A percentile compares a stretch with the other conserved stretches of the same genome.
These are phyloP conservation scores for Phragmites australis DNA, from an alignment of 176 grass and related monocot genomes.

Conservation along the genomic window DNA sequence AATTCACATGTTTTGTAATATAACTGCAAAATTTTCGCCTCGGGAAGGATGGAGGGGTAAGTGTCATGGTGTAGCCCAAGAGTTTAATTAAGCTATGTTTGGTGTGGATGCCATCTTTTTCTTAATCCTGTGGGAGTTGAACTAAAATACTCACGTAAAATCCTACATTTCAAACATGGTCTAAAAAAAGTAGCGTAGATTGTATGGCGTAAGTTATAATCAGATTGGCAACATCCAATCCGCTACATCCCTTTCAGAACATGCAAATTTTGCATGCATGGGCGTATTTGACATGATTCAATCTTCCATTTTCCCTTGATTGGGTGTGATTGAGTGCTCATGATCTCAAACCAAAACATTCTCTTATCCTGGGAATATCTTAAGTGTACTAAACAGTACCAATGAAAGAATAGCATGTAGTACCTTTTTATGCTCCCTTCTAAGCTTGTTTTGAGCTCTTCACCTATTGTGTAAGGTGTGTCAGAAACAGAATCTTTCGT, in stretches of 20 bases:
- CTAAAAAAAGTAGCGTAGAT: neutral
- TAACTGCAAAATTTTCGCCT: neutral
- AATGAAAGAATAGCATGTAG: constrained; percentile 8
- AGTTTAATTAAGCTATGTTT: too few relatives aligned
- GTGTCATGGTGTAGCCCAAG: neutral
- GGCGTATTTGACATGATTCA: constrained; percentile 31
- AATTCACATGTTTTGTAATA: neutral
- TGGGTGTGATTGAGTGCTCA: constrained; percentile 26
- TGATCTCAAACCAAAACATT: constrained; percentile 25
- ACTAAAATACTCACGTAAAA: neutral
- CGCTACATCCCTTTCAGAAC: neutral
- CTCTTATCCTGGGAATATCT: constrained; percentile 29
- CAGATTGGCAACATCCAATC: neutral
- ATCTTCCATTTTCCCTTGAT: neutral
- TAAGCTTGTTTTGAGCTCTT: constrained; percentile 34
- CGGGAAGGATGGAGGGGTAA: neutral
- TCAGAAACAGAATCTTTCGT: constrained; percentile 18
- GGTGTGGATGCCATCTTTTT: neutral
- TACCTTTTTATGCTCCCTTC: constrained; percentile 22
- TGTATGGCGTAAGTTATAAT: neutral
- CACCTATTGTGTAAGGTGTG: constrained; percentile 45
- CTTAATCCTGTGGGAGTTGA: neutral
- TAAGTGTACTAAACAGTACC: neutral
- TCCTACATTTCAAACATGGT: neutral
- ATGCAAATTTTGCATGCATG: constrained; percentile 9